phyloP scores from a whole-genome alignment of 805 yeast genomes.

The Kuraishia molischiana region DNA sequence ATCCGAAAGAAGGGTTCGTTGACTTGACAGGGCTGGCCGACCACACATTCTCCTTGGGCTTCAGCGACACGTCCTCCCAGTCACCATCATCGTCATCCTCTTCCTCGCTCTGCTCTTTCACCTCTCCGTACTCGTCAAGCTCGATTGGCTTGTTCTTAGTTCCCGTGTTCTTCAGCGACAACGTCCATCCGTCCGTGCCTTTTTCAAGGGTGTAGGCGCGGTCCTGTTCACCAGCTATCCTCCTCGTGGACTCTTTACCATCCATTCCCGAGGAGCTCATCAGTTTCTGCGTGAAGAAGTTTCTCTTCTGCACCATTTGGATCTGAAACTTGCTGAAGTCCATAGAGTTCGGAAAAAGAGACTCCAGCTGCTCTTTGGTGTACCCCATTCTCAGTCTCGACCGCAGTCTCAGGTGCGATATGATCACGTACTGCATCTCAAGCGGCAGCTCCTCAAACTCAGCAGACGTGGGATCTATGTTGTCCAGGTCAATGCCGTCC shows the following conservation, averaged over 20 bases:
- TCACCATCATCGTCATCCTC: conserved; percentile 40
- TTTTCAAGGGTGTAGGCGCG: conserved; percentile 65
- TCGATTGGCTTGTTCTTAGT: conserved; percentile 36
- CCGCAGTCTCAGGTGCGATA: conserved; percentile 72
- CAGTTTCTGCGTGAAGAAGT: conserved; percentile 78
- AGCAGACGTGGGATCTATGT: conserved; percentile 74
- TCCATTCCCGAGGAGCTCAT: conserved; percentile 81
- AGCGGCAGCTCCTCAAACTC: conserved; percentile 73
- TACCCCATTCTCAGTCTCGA: conserved; percentile 95
- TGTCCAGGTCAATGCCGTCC: conserved; percentile 59
- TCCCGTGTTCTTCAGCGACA: conserved; percentile 45
- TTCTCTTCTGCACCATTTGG: conserved; percentile 84
- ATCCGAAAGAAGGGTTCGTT: neutral
- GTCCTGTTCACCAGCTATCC: conserved; percentile 81
- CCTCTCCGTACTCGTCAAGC: conserved; percentile 24
- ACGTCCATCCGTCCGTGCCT: conserved; percentile 77
- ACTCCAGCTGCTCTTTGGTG: conserved; percentile 76
- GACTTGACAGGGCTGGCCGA: neutral
- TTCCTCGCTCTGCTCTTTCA: conserved; percentile 5
- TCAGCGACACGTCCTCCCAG: conserved; percentile 63
- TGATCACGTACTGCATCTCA: conserved; percentile 78
- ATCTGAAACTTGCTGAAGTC: conserved; percentile 92
- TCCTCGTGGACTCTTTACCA: conserved; percentile 33
- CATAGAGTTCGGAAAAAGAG: conserved; percentile 73
- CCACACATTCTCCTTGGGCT: conserved; percentile 15